Evolutionary conservation across 192 early-diverging fungal species (phyloP).

Genomic region (Entomortierella chlamydospora): DNA sequence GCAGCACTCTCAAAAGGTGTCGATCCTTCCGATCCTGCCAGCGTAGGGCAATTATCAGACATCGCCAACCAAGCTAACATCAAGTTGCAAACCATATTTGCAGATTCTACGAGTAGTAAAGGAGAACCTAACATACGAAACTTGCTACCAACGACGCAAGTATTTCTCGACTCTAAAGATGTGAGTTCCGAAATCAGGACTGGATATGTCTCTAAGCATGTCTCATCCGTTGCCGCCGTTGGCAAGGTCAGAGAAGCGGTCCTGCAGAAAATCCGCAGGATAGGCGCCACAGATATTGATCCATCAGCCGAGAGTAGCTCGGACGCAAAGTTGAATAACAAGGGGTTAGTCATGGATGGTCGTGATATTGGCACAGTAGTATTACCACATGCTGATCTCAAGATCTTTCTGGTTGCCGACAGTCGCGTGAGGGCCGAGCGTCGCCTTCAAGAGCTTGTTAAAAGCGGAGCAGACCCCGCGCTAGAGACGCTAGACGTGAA

Average conservation of each 20-base stretch:
- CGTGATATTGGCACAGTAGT: slow-evolving; percentile 84
- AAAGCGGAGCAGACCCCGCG: slow-evolving; percentile 3
- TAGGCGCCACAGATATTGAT: slow-evolving; percentile 57
- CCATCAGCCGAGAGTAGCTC: not conserved
- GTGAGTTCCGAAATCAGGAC: slow-evolving; percentile 73
- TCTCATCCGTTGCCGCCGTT: slow-evolving; percentile 71
- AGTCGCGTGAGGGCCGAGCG: slow-evolving; percentile 74
- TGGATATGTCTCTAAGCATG: slow-evolving; percentile 63
- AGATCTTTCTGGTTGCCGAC: slow-evolving; percentile 79
- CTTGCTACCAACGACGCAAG: slow-evolving; percentile 27
- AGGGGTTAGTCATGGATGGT: slow-evolving; percentile 88
- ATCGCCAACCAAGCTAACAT: slow-evolving; percentile 33
- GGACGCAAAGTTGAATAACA: not conserved
- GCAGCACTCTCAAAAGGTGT: slow-evolving; percentile 47
- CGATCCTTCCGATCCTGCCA: slow-evolving; percentile 52
- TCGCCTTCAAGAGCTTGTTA: slow-evolving; percentile 68
- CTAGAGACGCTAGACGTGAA: slow-evolving; percentile 40
- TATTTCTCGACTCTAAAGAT: slow-evolving; percentile 69
- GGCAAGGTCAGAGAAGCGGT: slow-evolving; percentile 64
- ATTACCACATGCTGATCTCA: slow-evolving; percentile 80
- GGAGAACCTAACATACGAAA: not conserved
- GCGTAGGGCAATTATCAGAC: slow-evolving; percentile 37
- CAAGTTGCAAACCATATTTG: slow-evolving; percentile 11
- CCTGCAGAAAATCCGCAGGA: slow-evolving; percentile 62
- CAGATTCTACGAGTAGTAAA: not conserved